Base-by-base conservation (phyloP, 2,329 filamentous ascomycete species). In the Monosporascus sp. region DNA sequence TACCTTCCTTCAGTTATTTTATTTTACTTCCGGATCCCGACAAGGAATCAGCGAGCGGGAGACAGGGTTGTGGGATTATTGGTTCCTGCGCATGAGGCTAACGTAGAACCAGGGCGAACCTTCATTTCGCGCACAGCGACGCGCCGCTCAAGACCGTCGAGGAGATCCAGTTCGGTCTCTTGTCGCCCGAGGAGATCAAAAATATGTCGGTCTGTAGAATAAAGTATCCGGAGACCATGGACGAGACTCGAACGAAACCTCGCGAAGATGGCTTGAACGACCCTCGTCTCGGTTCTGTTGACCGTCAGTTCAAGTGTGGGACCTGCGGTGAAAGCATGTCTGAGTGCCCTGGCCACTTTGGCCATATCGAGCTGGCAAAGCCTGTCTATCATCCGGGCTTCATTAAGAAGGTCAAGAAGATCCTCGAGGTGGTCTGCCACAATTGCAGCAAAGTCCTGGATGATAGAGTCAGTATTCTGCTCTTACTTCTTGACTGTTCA, bases 201-300 rank as follows among this genome's bases (percentile, higher is more conserved):
- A 92, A 88, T 67, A 95, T 97, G 91, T 97, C 92, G 74, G 93
- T 97, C 59, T 89, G 87, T 64, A 90, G 96, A 72, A 93, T 99
- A 70, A 83, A 94, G 72, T 97, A 97, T 70, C 92, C 94, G n/a
- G 94, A 99, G 78, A 97, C 94, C 28, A 97, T 99, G 94, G 94
- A 99, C 69, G 94, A 99, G 74, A 88, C 88, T 72, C 89, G 92
- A 67, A 87, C 89, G 62, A 90, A 90, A 70, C 94, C 94, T 60
- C 91, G 94, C 63, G 88, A 94, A 58, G 87, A 88, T 69, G 94
- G 94, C 67, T 80, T 97, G 63, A 97, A 97, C 71, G 94, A 99
- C 70, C 92, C 94, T 60, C 89, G 92, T 63, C 86, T 99, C 50
- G 94, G 94, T 54, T 96, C 94, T 49, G 96, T 99, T 70, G 95